phyloP scores from a whole-genome alignment of 345 rosid genomes.

The Salix viminalis region DNA sequence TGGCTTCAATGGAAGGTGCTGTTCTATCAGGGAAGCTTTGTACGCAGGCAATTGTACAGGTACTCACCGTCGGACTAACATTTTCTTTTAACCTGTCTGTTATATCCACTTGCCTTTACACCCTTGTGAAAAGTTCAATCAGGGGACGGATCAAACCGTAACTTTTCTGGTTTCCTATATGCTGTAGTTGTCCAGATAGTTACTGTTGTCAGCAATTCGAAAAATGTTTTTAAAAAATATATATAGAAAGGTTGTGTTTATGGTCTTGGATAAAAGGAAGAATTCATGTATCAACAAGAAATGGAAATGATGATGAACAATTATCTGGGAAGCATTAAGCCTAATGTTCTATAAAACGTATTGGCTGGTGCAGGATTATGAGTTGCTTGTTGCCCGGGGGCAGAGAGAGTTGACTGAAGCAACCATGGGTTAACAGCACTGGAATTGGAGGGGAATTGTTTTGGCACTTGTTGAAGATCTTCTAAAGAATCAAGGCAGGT shows the following conservation, averaged over 20 bases:
- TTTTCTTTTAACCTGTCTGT: neutral
- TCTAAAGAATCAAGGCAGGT: neutral
- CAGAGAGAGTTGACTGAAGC: conserved; percentile 46
- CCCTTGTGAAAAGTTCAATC: neutral
- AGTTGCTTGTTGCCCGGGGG: conserved; percentile 35
- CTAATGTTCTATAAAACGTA: neutral
- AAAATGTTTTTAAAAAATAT: too few relatives aligned
- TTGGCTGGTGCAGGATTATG: conserved; percentile 49
- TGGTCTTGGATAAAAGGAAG: neutral
- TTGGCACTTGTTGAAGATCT: too few relatives aligned
- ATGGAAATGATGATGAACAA: neutral
- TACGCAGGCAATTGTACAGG: conserved; percentile 81
- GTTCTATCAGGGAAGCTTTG: conserved; percentile 92
- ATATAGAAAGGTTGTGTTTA: neutral
- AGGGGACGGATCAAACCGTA: neutral
- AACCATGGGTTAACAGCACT: conserved; percentile 18
- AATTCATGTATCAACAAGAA: neutral
- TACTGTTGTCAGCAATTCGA: neutral
- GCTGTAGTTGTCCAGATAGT: neutral
- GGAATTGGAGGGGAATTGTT: neutral
- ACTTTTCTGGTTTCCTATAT: neutral
- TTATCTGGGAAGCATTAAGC: neutral
- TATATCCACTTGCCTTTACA: neutral
- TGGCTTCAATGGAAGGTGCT: conserved; percentile 99
- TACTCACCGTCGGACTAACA: conserved; percentile 11